These are phyloP conservation scores for Chalciporus sphaerocephalus DNA, from an alignment of 768 basidiomycete genomes.

Conservation along the genomic window DNA sequence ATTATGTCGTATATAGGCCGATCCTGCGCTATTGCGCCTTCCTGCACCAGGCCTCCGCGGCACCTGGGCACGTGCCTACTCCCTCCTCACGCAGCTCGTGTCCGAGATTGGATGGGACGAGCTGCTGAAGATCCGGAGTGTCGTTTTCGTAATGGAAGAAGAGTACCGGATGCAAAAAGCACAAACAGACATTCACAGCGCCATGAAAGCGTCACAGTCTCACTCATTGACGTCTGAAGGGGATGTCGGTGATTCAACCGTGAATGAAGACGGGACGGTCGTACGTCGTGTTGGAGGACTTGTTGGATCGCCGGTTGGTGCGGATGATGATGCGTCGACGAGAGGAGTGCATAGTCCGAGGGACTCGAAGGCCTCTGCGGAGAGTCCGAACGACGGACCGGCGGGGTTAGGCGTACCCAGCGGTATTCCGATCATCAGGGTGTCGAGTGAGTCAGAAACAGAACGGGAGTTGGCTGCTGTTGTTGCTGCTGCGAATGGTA, in stretches of 20 bases:
- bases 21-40: conserved; percentile 88
- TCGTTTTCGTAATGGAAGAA: conserved; percentile 99
- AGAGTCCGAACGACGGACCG: conserved; percentile 6
- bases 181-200: conserved; percentile 56
- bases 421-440: conserved; percentile 66
- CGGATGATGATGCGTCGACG: conserved; percentile 71
- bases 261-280: conserved; percentile 63
- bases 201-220: conserved; percentile 15
- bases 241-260: conserved; percentile 39
- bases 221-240: conserved; percentile 18
- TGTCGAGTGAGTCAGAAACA: conserved; percentile 68
- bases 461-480: conserved; percentile 38
- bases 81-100: conserved; percentile 85
- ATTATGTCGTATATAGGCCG: conserved; percentile 52
- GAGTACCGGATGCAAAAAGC: conserved; percentile 98
- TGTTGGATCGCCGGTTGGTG: conserved; percentile 19
- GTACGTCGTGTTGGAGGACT: conserved; percentile 16
- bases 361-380: conserved; percentile 27
- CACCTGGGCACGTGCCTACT: conserved; percentile 93
- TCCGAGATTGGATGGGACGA: conserved; percentile 99
- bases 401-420: conserved; percentile 2
- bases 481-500: conserved; percentile 26
- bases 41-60: conserved; percentile 93
- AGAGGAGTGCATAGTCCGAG: conserved; percentile 46
- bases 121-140: conserved; percentile 87